Evolutionary conservation across 2,329 filamentous ascomycete species (phyloP), one percentile per base, ranked within the genome.

Genomic region (Aspergillus sp.): DNA sequence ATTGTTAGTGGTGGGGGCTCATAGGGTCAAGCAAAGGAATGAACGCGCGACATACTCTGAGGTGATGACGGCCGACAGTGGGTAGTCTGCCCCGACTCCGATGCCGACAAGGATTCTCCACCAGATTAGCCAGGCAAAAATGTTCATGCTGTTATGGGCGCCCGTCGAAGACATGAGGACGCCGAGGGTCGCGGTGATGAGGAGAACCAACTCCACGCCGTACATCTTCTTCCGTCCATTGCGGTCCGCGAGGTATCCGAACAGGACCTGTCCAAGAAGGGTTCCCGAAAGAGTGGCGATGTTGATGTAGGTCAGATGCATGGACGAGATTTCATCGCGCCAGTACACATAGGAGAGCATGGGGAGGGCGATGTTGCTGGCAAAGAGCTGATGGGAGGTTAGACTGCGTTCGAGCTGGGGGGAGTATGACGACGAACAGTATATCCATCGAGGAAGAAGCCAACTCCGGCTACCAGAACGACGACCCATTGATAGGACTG

Each of bases 61-160:
- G 0, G 84, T 86, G 31, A 89, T 88, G 7, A 88, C 81, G 0
- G 85, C 85, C 42, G 78, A 83, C 2, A 88, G 72, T 1, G 86
- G 86, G 64, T 88, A 88, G 67, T 88, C 85, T 14, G 82, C 85
- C n/a, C 84, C 84, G 31, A 87, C 84, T 0, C 83, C 83, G 31
- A 79, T 69, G 0, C 78, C 78, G 36, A 79, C 73, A 19, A 78
- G 57, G 36, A 77, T 66, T 52, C 78, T 69, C 77, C 77, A 81
- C 63, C 73, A 75, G 19, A 78, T 65, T 29, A 81, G 56, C 73
- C 76, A 76, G 0, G 65, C 72, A 54, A 73, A 72, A 11, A 80
- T 63, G 36, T 65, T 71, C 71, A 79, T 78, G 38, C 70, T 73
- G n/a, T 59, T 60, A 20, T 72, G 53, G n/a, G 62, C 62, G 1